Conservation (phyloP, 257 asterid species). For the Verbena officinalis region DNA sequence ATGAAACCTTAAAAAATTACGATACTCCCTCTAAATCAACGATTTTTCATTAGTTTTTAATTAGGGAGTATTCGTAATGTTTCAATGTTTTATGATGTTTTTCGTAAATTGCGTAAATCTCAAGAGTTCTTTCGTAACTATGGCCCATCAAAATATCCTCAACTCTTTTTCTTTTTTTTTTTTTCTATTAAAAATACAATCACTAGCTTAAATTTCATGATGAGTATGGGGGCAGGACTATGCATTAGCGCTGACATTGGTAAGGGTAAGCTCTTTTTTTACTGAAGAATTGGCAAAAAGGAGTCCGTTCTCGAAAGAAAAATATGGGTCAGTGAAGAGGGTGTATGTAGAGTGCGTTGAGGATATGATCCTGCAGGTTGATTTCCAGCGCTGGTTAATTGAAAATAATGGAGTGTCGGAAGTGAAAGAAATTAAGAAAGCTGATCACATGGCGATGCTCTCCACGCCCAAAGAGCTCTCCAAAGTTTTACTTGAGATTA, state of each 20-base stretch:
- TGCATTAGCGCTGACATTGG: slow-evolving; percentile 43
- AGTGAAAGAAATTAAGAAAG: slow-evolving; percentile 40
- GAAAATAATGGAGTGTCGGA: slow-evolving; percentile 38
- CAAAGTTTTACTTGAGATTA: slow-evolving; percentile 41
- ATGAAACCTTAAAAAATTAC: too few relatives aligned
- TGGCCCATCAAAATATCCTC: too few relatives aligned
- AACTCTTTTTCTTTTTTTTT: too few relatives aligned
- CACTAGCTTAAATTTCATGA: too few relatives aligned
- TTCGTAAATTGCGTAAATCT: too few relatives aligned
- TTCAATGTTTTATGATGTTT: too few relatives aligned
- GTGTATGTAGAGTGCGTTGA: slow-evolving; percentile 37
- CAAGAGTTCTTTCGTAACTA: too few relatives aligned
- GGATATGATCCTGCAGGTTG: slow-evolving; percentile 37
- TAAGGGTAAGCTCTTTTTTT: slow-evolving; percentile 50
- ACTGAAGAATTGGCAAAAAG: slow-evolving; percentile 38
- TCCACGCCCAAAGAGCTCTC: slow-evolving; percentile 39
- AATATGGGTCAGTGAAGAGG: slow-evolving; percentile 53
- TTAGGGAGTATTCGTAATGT: too few relatives aligned
- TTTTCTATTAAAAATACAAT: too few relatives aligned
- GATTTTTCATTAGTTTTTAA: too few relatives aligned
- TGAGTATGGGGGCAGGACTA: too few relatives aligned
- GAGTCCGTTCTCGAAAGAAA: slow-evolving; percentile 37
- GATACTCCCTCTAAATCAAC: too few relatives aligned
- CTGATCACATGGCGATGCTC: slow-evolving; percentile 64
- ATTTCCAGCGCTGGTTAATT: slow-evolving; percentile 52